These are phyloP conservation scores for Amesomyces nigricolor DNA, from an alignment of 2,329 filamentous ascomycete species.

Conservation along the genomic window DNA sequence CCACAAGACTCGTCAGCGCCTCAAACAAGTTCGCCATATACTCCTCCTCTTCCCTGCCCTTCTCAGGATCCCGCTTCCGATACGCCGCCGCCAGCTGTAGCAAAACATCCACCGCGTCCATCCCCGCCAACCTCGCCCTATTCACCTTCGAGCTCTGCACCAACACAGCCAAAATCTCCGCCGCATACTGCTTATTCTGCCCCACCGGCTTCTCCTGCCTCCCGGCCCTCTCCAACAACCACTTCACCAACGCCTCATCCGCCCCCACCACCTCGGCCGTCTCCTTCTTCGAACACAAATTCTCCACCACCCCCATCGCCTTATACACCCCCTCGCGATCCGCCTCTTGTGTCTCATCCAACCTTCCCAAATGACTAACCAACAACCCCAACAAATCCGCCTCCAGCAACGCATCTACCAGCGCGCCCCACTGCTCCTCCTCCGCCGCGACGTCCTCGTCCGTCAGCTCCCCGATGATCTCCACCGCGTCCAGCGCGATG, in stretches of 20 bases:
- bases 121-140: slow-evolving; percentile 53
- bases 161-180: slow-evolving; percentile 85
- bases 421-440: slow-evolving; percentile 70
- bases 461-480: slow-evolving; percentile 84
- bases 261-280: slow-evolving; percentile 67
- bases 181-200: slow-evolving; percentile 94
- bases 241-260: slow-evolving; percentile 63
- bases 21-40: slow-evolving; percentile 94
- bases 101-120: slow-evolving; percentile 71
- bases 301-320: slow-evolving; percentile 76
- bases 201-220: slow-evolving; percentile 61
- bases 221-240: slow-evolving; percentile 71
- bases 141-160: slow-evolving; percentile 69
- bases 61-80: slow-evolving; percentile 77
- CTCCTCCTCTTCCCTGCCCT: slow-evolving; percentile 85
- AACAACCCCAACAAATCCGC: slow-evolving; percentile 70
- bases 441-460: slow-evolving; percentile 86
- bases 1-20: slow-evolving; percentile 71
- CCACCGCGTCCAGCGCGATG: slow-evolving; percentile 84
- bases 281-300: slow-evolving; percentile 65
- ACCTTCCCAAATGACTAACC: slow-evolving; percentile 68
- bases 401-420: slow-evolving; percentile 63
- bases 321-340: slow-evolving; percentile 86
- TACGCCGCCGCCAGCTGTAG: slow-evolving; percentile 82
- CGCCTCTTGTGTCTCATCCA: slow-evolving; percentile 66